A percentile compares a stretch with the other conserved stretches of the same genome.
Evolutionary conservation across 495 filamentous ascomycete genomes (phyloP).

Genomic region (Trichoderma asperelloides): DNA sequence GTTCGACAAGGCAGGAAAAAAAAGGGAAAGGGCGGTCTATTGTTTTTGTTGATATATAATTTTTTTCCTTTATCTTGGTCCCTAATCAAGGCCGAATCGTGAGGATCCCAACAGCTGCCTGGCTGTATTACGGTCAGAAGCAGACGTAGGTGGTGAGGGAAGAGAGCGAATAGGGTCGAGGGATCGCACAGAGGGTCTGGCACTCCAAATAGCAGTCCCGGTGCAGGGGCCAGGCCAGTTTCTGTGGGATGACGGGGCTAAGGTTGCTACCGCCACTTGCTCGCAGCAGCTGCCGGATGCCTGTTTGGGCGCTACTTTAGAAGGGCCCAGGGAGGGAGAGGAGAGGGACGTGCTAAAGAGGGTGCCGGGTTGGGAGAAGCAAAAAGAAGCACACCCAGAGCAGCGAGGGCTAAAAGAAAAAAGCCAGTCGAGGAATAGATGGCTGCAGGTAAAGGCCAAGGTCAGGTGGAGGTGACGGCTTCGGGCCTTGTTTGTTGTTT

Average conservation of each 20-base stretch:
- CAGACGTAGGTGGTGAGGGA: background rate
- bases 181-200: conserved; percentile 1
- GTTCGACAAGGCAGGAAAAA: background rate
- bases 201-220: background rate
- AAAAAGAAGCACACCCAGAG: background rate
- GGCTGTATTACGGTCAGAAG: conserved; percentile 8
- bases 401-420: background rate
- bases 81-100: background rate
- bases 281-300: background rate
- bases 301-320: background rate
- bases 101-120: conserved; percentile 8
- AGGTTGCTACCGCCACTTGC: conserved; percentile 4
- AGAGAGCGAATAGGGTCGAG: conserved; percentile 7
- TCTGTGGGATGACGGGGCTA: conserved; percentile 4
- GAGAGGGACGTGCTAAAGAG: conserved; percentile 2
- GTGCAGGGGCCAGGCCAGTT: background rate
- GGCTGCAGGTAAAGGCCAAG: background rate
- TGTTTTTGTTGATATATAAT: background rate
- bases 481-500: background rate
- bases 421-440: background rate
- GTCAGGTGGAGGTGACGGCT: background rate
- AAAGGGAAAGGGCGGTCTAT: conserved; percentile 5
- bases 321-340: background rate
- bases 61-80: background rate
- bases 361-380: conserved; percentile 2